Evolutionary conservation across 106 monocot genomes (phyloP).

Genomic region (Gastrodia elata): DNA sequence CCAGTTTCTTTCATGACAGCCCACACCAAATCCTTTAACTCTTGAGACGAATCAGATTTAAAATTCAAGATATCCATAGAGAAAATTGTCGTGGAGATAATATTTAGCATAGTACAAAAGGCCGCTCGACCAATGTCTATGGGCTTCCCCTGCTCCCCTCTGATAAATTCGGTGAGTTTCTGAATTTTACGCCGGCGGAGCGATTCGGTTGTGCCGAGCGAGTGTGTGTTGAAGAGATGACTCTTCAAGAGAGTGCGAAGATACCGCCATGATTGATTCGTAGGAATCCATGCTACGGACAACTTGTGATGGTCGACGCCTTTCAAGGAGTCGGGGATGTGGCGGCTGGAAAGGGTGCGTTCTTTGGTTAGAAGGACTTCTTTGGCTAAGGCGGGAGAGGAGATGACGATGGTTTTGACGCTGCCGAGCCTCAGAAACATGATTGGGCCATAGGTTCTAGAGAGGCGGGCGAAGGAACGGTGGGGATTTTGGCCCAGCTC

Average conservation of each 20-base stretch:
- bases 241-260: no score
- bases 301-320: not conserved
- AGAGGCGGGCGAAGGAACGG: not conserved
- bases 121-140: constrained; percentile 12
- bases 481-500: constrained; percentile 15
- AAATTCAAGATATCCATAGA: constrained; percentile 13
- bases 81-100: constrained; percentile 17
- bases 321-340: not conserved
- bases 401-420: constrained; percentile 11
- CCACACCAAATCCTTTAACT: constrained; percentile 12
- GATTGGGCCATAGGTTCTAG: constrained; percentile 16
- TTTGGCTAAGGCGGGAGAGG: constrained; percentile 18
- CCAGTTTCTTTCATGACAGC: constrained; percentile 12
- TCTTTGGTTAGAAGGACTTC: constrained; percentile 20
- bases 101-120: constrained; percentile 16
- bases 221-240: not conserved
- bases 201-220: not conserved
- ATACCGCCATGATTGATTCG: not conserved
- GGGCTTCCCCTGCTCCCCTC: not conserved
- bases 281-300: not conserved
- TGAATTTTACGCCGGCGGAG: not conserved
- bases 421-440: constrained; percentile 28
- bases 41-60: constrained; percentile 5
- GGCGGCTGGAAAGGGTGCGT: constrained; percentile 15
- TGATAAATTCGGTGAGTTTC: not conserved